Evolutionary conservation across 1,284 basidiomycete genomes (phyloP).

Genomic region (Moniliella sp.): DNA sequence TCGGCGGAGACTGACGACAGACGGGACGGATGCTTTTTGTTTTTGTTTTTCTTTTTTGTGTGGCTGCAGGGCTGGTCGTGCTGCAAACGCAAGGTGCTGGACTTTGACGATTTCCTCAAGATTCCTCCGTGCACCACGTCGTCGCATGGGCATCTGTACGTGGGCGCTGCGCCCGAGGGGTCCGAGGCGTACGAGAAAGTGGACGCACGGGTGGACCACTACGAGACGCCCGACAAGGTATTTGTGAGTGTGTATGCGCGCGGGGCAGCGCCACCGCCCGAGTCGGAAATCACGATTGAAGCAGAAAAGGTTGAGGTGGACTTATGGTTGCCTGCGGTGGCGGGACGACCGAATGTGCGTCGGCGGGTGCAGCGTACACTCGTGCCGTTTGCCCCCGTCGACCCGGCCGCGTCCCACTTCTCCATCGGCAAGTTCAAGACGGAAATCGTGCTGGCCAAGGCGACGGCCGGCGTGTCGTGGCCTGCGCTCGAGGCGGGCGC

Average conservation of each 20-base stretch:
- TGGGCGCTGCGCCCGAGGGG: constrained; percentile 4
- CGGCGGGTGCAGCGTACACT: constrained; percentile 15
- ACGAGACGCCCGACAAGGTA: constrained; percentile 27
- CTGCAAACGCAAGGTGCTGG: constrained; percentile 27
- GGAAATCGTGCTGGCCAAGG: constrained; percentile 24
- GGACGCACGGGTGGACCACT: constrained; percentile 27
- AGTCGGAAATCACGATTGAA: constrained; percentile 11
- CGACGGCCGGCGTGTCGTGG: constrained; percentile 20
- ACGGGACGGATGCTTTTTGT: no score
- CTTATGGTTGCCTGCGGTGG: constrained; percentile 14
- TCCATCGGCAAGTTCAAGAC: constrained; percentile 26
- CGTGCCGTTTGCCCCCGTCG: constrained; percentile 13
- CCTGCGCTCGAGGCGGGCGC: constrained; percentile 23
- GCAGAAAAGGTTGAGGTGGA: constrained; percentile 14
- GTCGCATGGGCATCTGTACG: constrained; percentile 19
- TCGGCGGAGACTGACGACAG: no score
- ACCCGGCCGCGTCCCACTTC: constrained; percentile 13
- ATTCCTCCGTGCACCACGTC: constrained; percentile 21
- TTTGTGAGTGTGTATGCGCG: constrained; percentile 28
- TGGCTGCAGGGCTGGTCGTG: constrained; percentile 17
- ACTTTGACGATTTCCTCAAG: constrained; percentile 28
- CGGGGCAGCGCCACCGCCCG: no score
- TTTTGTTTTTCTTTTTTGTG: neutral
- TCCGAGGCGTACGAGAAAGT: constrained; percentile 8
- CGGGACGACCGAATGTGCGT: constrained; percentile 4